Conservation (phyloP, 2,329 filamentous ascomycete species). For the Cladorrhinum sp. region DNA sequence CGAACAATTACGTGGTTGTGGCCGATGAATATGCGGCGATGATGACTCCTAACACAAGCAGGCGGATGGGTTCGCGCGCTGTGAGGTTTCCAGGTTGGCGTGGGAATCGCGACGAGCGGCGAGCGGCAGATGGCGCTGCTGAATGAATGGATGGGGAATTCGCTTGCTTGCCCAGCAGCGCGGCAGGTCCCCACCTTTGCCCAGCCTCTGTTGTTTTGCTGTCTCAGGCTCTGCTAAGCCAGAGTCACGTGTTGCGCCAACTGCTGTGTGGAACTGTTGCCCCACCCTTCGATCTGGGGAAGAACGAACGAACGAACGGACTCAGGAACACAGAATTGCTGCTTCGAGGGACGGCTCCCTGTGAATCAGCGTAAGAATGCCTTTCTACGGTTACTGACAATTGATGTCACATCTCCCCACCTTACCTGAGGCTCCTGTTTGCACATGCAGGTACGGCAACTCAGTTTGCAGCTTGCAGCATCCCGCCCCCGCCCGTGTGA, state of each 20-base stretch:
- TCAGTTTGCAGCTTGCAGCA: too few species aligned
- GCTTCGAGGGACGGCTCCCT: too few species aligned
- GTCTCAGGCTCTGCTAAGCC: background rate
- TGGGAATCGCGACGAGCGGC: slow-evolving; percentile 13
- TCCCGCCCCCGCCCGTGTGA: background rate
- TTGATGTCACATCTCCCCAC: too few species aligned
- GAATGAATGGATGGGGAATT: slow-evolving; percentile 19
- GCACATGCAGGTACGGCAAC: too few species aligned
- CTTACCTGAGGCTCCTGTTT: too few species aligned
- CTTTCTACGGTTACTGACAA: too few species aligned
- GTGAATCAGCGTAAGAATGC: too few species aligned
- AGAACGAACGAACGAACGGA: too few species aligned
- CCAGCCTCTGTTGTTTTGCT: background rate
- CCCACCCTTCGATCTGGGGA: too few species aligned
- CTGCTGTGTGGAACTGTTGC: too few species aligned
- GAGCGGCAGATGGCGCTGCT: slow-evolving; percentile 9
- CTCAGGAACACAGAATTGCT: too few species aligned
- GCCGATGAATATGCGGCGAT: slow-evolving; percentile 3
- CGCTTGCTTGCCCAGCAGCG: background rate
- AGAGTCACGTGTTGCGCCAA: background rate
- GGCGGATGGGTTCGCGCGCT: slow-evolving; percentile 16
- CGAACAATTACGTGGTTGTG: slow-evolving; percentile 28
- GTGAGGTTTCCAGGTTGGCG: slow-evolving; percentile 8
- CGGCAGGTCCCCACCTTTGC: background rate
- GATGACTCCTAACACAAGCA: slow-evolving; percentile 14